Evolutionary conservation across 2,329 filamentous ascomycete species (phyloP), one percentile per base, ranked within the genome.

Genomic region (Pyrenophora graminea): DNA sequence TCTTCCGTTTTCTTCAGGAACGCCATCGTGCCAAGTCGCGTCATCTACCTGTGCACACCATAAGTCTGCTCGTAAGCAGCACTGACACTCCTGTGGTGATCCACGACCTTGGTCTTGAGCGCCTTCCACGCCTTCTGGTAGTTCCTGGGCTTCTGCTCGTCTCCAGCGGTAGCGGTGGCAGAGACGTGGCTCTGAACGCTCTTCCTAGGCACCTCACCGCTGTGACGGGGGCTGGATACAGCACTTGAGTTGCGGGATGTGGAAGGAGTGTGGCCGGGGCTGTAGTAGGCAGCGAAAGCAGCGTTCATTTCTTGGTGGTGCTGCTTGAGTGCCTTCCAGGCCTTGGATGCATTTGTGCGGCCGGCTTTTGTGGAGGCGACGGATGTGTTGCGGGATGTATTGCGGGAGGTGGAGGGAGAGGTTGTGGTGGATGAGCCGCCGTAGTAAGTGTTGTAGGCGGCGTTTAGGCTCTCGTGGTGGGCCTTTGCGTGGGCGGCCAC

Each of bases 301-400:
- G 56, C 59, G 54, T 69, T 70, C 52, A 70, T 64, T 15, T 62
- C 62, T 15, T 62, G 55, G 54, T 68, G 67, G 56, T 70, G 67
- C 51, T 63, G 49, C 56, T 69, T 68, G 47, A 71, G 42, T n/a
- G 62, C 59, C 10, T 63, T 58, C 63, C 64, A 69, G 13, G 60
- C 55, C 48, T 66, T 67, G 56, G 42, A 48, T 34, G 56, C 51
- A 52, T 61, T 66, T 50, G 53, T 61, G 4, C 48, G 49, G 19
- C 19, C 39, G 47, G 46, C 51, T 61, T 48, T 32, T 45, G 51
- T 50, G 2, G 49, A 47, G 46, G 55, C 47, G 34, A 62, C 48
- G 9, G 59, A 60, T 27, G 57, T 56, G 51, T 54, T 61, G 54
- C 56, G 61, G 9, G 63, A 66, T 9, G 55, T 44, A 18, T 45